Evolutionary conservation across 2,329 filamentous ascomycete species (phyloP).

Genomic region (Fusarium decemcellulare): DNA sequence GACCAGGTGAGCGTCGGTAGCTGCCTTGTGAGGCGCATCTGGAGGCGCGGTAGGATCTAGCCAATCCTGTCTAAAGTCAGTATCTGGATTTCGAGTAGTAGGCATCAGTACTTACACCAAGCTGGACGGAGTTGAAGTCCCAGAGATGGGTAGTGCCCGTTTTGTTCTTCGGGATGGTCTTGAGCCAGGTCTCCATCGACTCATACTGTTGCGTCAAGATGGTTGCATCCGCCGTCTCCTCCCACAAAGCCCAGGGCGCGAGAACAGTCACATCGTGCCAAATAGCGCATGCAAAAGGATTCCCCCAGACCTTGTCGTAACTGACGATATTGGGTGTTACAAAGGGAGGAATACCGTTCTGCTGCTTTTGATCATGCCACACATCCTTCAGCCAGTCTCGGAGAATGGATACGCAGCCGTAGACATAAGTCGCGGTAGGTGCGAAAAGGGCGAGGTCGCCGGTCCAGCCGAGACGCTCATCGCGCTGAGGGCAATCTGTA

Average conservation of each 20-base stretch:
- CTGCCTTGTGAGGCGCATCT: slow-evolving; percentile 55
- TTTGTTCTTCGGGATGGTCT: slow-evolving; percentile 50
- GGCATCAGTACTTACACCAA: slow-evolving; percentile 24
- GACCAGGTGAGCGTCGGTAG: slow-evolving; percentile 57
- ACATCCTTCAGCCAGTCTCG: slow-evolving; percentile 46
- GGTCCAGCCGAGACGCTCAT: slow-evolving; percentile 69
- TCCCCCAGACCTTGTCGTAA: slow-evolving; percentile 29
- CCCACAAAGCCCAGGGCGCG: slow-evolving; percentile 58
- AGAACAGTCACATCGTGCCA: slow-evolving; percentile 61
- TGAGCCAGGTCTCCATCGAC: slow-evolving; percentile 58
- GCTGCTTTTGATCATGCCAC: slow-evolving; percentile 35
- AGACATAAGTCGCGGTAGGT: slow-evolving; percentile 67
- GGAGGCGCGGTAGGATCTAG: slow-evolving; percentile 62
- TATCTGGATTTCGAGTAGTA: fast-evolving
- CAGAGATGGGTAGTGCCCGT: slow-evolving; percentile 56
- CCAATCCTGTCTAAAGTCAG: slow-evolving; percentile 59
- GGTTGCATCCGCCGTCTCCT: slow-evolving; percentile 53
- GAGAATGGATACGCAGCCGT: slow-evolving; percentile 64
- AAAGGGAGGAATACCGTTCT: slow-evolving; percentile 38
- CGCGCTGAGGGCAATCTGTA: slow-evolving; percentile 70
- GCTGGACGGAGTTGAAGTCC: slow-evolving; percentile 43
- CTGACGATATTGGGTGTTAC: slow-evolving; percentile 37
- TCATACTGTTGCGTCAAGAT: slow-evolving; percentile 56
- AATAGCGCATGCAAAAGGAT: slow-evolving; percentile 50
- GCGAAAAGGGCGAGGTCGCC: slow-evolving; percentile 66